Percentiles rank a stretch among this genome's conserved stretches.
phyloP scores from a whole-genome alignment of 108 stramenopile genomes.

The Aurantiochytrium sp. region DNA sequence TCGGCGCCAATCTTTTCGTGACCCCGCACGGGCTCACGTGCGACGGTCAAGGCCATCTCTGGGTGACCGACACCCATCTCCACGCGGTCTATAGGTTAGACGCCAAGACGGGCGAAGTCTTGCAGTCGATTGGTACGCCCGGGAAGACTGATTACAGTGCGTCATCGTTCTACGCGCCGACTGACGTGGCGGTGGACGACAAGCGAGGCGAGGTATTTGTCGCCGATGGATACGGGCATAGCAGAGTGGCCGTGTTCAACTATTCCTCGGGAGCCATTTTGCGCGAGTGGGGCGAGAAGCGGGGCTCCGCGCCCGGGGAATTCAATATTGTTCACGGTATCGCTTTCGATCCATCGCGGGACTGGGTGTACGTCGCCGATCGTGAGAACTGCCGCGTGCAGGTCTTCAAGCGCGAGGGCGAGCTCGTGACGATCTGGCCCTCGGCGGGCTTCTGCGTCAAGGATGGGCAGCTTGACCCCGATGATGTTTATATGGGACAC shows the following conservation, averaged over 20 bases:
- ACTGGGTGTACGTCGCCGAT: background rate
- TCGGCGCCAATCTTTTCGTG: background rate
- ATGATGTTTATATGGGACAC: background rate
- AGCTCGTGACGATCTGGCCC: background rate
- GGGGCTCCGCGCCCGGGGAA: background rate
- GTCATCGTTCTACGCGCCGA: background rate
- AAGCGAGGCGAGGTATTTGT: background rate
- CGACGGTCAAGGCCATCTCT: background rate
- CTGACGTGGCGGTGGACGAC: background rate
- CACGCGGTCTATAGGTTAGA: background rate
- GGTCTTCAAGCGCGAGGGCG: background rate
- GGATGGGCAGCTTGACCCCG: background rate
- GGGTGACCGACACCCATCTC: background rate
- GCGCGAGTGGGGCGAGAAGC: background rate
- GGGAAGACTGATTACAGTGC: background rate
- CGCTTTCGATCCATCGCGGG: background rate
- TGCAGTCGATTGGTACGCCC: background rate
- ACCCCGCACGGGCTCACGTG: background rate
- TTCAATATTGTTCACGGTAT: background rate
- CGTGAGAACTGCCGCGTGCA: constrained; percentile 23
- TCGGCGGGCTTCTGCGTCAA: background rate
- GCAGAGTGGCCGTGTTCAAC: background rate
- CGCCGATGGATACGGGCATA: background rate
- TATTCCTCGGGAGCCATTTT: background rate
- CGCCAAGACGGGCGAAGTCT: background rate